Conservation (phyloP, 2,329 filamentous ascomycete genomes). For the Taxawa tesnikishii region DNA sequence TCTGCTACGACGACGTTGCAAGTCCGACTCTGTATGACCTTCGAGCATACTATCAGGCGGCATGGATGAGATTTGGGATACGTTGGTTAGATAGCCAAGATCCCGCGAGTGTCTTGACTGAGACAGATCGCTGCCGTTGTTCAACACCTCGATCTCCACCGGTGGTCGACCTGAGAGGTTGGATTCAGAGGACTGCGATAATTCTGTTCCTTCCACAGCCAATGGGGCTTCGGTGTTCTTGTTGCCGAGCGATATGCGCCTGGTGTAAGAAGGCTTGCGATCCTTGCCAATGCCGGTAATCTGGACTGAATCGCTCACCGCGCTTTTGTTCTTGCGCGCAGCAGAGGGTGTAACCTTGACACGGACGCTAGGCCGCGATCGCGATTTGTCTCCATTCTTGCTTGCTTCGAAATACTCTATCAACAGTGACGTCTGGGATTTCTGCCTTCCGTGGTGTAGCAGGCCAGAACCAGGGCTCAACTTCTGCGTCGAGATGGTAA, state of each 20-base stretch:
- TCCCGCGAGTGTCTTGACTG: constrained; percentile 33
- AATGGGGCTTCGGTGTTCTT: constrained; percentile 23
- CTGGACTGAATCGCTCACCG: constrained; percentile 61
- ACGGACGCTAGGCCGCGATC: constrained; percentile 69
- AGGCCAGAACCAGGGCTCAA: constrained; percentile 35
- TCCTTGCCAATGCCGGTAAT: constrained; percentile 70
- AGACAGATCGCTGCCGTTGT: constrained; percentile 55
- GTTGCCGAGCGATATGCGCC: constrained; percentile 51
- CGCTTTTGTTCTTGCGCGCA: constrained; percentile 36
- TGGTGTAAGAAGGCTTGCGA: constrained; percentile 57
- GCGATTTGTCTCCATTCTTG: constrained; percentile 47
- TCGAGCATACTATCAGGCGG: constrained; percentile 61
- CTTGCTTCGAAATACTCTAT: constrained; percentile 92
- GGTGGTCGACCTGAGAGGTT: constrained; percentile 58
- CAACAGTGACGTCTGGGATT: constrained; percentile 78
- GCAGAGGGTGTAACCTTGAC: constrained; percentile 69
- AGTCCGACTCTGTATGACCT: constrained; percentile 30
- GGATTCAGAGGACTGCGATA: constrained; percentile 73
- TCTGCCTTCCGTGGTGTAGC: constrained; percentile 37
- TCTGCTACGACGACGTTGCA: constrained; percentile 31
- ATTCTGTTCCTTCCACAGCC: constrained; percentile 21
- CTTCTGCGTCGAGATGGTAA: constrained; percentile 77
- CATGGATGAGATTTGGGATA: constrained; percentile 81
- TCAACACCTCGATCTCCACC: constrained; percentile 79
- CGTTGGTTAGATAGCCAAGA: constrained; percentile 50